A percentile compares a stretch with the other conserved stretches of the same genome.
Conservation (phyloP, 192 early-diverging fungal species). For the Coemansia guatemalensis region DNA sequence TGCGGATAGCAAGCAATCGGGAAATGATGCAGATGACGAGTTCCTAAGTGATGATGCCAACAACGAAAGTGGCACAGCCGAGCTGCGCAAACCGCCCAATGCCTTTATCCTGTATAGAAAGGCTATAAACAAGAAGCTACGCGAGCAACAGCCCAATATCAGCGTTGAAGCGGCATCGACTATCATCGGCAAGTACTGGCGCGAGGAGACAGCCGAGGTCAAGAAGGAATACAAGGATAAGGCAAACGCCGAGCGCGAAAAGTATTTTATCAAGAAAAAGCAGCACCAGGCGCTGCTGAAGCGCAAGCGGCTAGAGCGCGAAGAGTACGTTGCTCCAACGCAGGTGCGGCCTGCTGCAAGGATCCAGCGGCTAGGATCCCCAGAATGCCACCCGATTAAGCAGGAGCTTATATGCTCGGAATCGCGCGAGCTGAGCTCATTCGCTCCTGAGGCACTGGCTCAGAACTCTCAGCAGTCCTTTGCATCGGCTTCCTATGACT, state of each 20-base stretch:
- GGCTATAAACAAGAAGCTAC: conserved; percentile 25
- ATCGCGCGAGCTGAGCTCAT: conserved; percentile 31
- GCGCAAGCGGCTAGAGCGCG: conserved; percentile 28
- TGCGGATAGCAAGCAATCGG: background rate
- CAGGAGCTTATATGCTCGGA: conserved; percentile 6
- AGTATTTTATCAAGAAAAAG: conserved; percentile 51
- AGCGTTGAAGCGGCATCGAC: conserved; percentile 34
- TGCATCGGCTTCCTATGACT: conserved; percentile 1
- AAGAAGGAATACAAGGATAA: conserved; percentile 20
- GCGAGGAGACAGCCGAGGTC: conserved; percentile 17
- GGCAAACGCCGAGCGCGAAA: conserved; percentile 22
- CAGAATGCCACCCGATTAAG: background rate
- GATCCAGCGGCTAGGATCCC: background rate
- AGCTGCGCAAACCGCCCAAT: conserved; percentile 45
- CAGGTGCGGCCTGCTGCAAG: conserved; percentile 7
- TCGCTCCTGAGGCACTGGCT: conserved; percentile 38
- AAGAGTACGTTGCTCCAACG: conserved; percentile 5
- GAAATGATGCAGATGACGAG: background rate
- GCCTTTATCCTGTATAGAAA: conserved; percentile 46
- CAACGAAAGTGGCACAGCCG: conserved; percentile 2
- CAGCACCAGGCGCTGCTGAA: conserved; percentile 21
- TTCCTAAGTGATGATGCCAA: background rate
- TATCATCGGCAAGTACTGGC: conserved; percentile 40
- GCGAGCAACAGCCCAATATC: conserved; percentile 15
- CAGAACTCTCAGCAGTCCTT: conserved; percentile 3